These are phyloP conservation scores for Lepidium africanum DNA, from an alignment of 345 rosid genomes.

Conservation along the genomic window DNA sequence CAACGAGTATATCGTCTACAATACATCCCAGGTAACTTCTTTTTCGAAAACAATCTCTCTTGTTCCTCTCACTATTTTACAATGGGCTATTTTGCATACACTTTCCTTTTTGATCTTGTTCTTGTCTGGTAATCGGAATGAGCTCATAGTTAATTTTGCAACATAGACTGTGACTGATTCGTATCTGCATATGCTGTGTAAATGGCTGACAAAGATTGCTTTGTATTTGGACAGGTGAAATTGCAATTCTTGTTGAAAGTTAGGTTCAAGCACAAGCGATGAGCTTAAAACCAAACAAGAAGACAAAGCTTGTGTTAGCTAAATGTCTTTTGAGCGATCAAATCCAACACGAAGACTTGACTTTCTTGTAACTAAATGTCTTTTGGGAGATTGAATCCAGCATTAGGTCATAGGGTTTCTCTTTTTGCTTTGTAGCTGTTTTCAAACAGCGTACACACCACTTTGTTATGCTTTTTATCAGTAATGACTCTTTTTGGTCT, in stretches of 20 bases:
- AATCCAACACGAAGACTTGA: neutral
- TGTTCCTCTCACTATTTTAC: neutral
- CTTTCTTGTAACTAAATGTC: neutral
- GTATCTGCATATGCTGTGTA: neutral
- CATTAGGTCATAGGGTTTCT: neutral
- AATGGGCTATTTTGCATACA: neutral
- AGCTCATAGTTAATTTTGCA: neutral
- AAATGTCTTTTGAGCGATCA: neutral
- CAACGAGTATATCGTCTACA: slow-evolving; percentile 87
- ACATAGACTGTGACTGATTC: neutral
- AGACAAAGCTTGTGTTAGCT: slow-evolving; percentile 2
- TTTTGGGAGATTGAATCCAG: neutral
- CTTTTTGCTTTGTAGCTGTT: slow-evolving; percentile 3
- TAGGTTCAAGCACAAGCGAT: slow-evolving; percentile 58
- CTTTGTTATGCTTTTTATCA: neutral
- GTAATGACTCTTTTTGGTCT: neutral
- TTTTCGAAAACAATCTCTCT: neutral
- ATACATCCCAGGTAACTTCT: slow-evolving; percentile 70
- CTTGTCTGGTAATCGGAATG: neutral
- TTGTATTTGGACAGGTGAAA: slow-evolving; percentile 50
- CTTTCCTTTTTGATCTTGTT: neutral
- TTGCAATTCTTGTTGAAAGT: slow-evolving; percentile 62
- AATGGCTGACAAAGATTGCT: slow-evolving; percentile 13
- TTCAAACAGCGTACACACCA: neutral
- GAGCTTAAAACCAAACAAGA: slow-evolving; percentile 14